These are phyloP conservation scores for Nematocida sp. DNA, from an alignment of 371 early-diverging fungal genomes.

Conservation along the genomic window DNA sequence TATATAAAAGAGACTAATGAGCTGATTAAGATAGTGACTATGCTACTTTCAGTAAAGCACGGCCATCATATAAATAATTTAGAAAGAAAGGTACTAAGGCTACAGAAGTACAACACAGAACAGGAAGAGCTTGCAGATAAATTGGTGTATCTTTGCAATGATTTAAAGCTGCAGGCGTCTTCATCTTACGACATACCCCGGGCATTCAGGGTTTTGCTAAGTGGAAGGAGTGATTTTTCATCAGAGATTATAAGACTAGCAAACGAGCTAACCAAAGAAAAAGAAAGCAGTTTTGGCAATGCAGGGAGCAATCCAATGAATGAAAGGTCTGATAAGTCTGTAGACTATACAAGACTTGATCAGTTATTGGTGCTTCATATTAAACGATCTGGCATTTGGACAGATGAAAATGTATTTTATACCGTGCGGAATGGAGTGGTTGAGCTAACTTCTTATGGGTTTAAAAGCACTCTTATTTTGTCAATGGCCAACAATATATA, in stretches of 20 bases:
- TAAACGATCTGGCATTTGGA: slow-evolving; percentile 32
- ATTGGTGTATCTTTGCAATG: slow-evolving; percentile 42
- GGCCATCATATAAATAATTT: neutral
- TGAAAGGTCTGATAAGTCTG: too few relatives aligned
- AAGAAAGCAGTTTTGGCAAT: neutral
- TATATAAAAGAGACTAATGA: slow-evolving; percentile 34
- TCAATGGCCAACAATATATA: neutral
- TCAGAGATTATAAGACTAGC: neutral
- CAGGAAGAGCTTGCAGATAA: slow-evolving; percentile 49
- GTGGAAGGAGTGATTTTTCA: slow-evolving; percentile 15
- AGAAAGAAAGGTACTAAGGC: slow-evolving; percentile 15
- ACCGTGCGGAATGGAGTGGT: slow-evolving; percentile 9
- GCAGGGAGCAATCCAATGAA: neutral
- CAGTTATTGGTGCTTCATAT: slow-evolving; percentile 31
- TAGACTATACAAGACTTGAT: slow-evolving; percentile 8
- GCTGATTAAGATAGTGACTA: slow-evolving; percentile 18
- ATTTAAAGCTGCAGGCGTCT: slow-evolving; percentile 27
- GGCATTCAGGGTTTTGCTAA: slow-evolving; percentile 24
- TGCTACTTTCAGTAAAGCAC: slow-evolving; percentile 12
- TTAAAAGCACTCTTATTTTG: slow-evolving; percentile 29
- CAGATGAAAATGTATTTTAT: slow-evolving; percentile 13
- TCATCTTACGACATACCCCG: slow-evolving; percentile 22
- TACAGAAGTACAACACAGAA: slow-evolving; percentile 42
- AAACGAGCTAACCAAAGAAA: neutral
- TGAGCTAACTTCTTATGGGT: slow-evolving; percentile 33